Conservation (phyloP, 768 basidiomycete genomes). For the Trametes elegans region DNA sequence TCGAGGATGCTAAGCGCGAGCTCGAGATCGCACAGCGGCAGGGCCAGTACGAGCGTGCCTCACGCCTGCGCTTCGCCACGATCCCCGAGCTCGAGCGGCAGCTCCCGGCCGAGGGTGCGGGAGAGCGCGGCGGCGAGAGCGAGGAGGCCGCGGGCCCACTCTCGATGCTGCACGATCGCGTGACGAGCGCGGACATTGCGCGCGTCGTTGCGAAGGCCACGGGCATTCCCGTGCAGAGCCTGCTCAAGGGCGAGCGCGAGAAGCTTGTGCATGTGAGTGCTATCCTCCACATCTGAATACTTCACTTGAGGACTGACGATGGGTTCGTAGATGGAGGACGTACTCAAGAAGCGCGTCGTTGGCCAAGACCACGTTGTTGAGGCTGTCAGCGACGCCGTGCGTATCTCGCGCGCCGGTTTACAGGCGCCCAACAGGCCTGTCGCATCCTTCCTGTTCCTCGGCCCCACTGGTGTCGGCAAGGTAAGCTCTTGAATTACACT, state of each 20-base stretch:
- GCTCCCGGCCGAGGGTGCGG: conserved; percentile 54
- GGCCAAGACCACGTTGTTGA: conserved; percentile 89
- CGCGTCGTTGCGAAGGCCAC: conserved; percentile 86
- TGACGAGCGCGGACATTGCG: conserved; percentile 87
- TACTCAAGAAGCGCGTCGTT: conserved; percentile 70
- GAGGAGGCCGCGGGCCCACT: conserved; percentile 48
- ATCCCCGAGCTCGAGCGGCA: conserved; percentile 79
- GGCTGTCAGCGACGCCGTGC: conserved; percentile 86
- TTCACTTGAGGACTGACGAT: background rate
- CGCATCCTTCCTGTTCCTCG: conserved; percentile 89
- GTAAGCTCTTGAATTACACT: conserved; percentile 31
- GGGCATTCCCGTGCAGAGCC: conserved; percentile 86
- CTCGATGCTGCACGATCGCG: conserved; percentile 77
- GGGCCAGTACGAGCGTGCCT: conserved; percentile 83
- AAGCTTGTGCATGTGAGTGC: conserved; percentile 78
- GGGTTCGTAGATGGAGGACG: conserved; percentile 78
- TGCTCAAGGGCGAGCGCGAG: conserved; percentile 87
- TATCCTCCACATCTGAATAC: conserved; percentile 1
- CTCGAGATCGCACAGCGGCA: conserved; percentile 87
- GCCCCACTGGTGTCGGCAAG: conserved; percentile 87
- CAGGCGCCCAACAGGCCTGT: conserved; percentile 88
- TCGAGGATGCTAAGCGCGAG: conserved; percentile 83
- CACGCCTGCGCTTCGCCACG: conserved; percentile 76
- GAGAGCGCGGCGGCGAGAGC: conserved; percentile 40
- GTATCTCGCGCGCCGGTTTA: conserved; percentile 88